Conservation (phyloP, 371 early-diverging fungal genomes). For the Fennellomyces sp. region DNA sequence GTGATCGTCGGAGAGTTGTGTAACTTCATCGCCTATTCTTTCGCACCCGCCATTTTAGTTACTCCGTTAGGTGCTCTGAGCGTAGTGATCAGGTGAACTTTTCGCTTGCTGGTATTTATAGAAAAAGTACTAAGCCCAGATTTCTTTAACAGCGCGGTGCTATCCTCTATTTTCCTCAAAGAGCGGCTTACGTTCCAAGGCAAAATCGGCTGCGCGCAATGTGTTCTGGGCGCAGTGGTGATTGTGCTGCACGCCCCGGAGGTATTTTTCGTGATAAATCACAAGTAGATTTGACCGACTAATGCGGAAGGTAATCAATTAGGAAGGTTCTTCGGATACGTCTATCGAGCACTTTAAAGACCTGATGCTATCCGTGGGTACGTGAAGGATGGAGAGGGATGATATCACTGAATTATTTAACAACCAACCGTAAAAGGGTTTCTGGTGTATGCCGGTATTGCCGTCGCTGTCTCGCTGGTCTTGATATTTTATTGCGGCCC, state of each 20-base stretch:
- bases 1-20: conserved; percentile 81
- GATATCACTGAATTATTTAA: not conserved
- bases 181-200: conserved; percentile 86
- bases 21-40: conserved; percentile 92
- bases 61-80: conserved; percentile 92
- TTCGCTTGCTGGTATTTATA: not conserved
- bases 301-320: too few species aligned
- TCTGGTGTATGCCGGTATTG: conserved; percentile 76
- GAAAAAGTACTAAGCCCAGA: not conserved
- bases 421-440: conserved; percentile 58
- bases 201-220: conserved; percentile 89
- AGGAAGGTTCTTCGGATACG: conserved; percentile 71
- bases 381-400: conserved; percentile 1
- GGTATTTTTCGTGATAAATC: too few species aligned
- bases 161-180: conserved; percentile 89
- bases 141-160: conserved; percentile 67
- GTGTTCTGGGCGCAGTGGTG: conserved; percentile 88
- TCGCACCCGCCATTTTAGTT: conserved; percentile 90
- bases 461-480: conserved; percentile 55
- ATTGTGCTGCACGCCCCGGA: conserved; percentile 94
- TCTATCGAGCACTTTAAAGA: conserved; percentile 82
- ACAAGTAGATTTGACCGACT: too few species aligned
- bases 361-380: conserved; percentile 75
- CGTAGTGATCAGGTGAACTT: conserved; percentile 59
- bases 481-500: conserved; percentile 86